Percentiles rank a stretch among this genome's conserved stretches.
phyloP scores from a whole-genome alignment of 176 grass and related monocot species.

The Triticum timopheevii region DNA sequence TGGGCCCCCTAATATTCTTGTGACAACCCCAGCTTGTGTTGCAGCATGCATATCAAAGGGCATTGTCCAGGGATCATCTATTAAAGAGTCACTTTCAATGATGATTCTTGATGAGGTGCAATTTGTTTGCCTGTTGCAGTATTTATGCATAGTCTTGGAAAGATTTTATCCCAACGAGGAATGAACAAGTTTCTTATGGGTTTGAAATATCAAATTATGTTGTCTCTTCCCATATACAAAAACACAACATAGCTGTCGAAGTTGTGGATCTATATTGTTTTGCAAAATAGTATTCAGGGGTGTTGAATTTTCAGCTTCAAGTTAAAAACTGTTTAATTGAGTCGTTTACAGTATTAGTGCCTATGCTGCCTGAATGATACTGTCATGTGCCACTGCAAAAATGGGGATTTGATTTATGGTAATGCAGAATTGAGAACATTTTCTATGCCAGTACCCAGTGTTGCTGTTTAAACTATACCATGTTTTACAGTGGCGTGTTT shows the following conservation, averaged over 20 bases:
- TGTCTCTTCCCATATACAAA: not conserved
- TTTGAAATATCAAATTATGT: not conserved
- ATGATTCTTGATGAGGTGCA: constrained; percentile 92
- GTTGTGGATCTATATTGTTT: not conserved
- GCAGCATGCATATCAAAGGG: constrained; percentile 87
- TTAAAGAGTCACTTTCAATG: constrained; percentile 95
- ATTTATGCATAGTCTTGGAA: constrained; percentile 1
- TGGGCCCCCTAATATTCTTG: constrained; percentile 78
- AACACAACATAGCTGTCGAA: constrained; percentile 20
- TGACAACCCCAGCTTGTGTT: constrained; percentile 92
- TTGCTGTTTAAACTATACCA: not conserved
- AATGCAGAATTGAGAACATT: not conserved
- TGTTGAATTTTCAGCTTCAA: not conserved
- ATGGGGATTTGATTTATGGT: constrained; percentile 11
- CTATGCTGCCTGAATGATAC: constrained; percentile 11
- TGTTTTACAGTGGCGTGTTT: not conserved
- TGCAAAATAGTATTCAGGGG: not conserved
- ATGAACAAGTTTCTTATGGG: not conserved
- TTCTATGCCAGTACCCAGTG: not conserved
- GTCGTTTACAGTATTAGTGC: not conserved
- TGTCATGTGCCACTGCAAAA: not conserved
- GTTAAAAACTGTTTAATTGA: not conserved
- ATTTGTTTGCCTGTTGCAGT: constrained; percentile 11
- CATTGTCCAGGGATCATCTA: constrained; percentile 59
- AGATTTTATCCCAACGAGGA: not conserved